Evolutionary conservation across 257 asterid genomes (phyloP), one percentile per base, ranked within the genome.

Genomic region (Rhazya stricta): DNA sequence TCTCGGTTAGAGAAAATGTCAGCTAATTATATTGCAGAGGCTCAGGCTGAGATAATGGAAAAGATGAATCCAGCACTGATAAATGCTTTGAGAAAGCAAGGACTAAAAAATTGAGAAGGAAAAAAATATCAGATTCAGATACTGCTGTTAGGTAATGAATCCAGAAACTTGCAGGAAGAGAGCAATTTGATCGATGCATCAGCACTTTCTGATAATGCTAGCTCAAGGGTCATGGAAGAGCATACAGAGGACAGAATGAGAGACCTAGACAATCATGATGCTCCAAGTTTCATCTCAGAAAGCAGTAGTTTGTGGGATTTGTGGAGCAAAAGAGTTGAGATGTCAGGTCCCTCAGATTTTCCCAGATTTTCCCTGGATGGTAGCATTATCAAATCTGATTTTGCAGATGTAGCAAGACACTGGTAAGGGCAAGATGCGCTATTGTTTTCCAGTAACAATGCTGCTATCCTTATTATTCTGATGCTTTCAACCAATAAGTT

Each of bases 301-400:
- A 77, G 80, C 71, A 25, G 81, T 74, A 78, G 89, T 71, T 39
- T 80, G 80, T 94, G 99, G 99, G 86, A 84, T 80, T 79, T 85
- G 25, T 94, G 99, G 99, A 92, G 92, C 82, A 81, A 77, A 83
- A 85, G 97, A 87, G 99, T 94, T 58, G 99, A 92, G 73, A 72
- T 81, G 96, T 81, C 80, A 87, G 96, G 79, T 89, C 87, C 58
- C 65, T 94, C 75, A 88, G 96, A 77, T 94, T n/a, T n/a, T n/a
- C n/a, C n/a, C n/a, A n/a, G n/a, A n/a, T n/a, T 94, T 81, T 88
- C 96, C 53, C 75, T 88, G 70, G 96, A 90, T 74, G 99, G 96
- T 30, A 78, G 82, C 73, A 68, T 90, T 78, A 56, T 89, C 61
- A 68, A 75, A 77, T 71, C 81, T 74, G 89, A 80, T 73, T 54